phyloP scores from a whole-genome alignment of 495 filamentous ascomycete genomes.

The Trichoderma orchidacearum region DNA sequence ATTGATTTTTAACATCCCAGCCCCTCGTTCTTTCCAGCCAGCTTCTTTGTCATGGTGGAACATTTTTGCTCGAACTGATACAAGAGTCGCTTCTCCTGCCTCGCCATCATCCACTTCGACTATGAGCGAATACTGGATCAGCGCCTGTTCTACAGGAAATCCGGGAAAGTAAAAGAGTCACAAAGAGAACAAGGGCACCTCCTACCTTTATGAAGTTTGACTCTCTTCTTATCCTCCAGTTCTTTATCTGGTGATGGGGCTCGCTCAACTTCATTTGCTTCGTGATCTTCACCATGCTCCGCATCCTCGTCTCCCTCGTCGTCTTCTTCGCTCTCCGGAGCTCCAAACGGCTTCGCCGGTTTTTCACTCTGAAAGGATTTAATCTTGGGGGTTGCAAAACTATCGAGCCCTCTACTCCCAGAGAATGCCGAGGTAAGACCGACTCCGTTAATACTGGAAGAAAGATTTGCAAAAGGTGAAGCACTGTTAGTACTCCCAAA shows the following conservation, averaged over 20 bases:
- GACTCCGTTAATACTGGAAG: slow-evolving; percentile 9
- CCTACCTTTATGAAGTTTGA: slow-evolving; percentile 54
- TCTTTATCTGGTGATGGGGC: slow-evolving; percentile 22
- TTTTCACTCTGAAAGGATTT: slow-evolving; percentile 33
- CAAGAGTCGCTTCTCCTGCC: slow-evolving; percentile 57
- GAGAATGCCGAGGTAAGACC: slow-evolving; percentile 24
- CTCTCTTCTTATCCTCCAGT: slow-evolving; percentile 46
- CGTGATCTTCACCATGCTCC: slow-evolving; percentile 22
- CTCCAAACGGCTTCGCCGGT: slow-evolving; percentile 58
- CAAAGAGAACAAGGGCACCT: not conserved
- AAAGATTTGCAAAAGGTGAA: slow-evolving; percentile 26
- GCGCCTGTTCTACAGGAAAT: too few species aligned
- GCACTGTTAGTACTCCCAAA: slow-evolving; percentile 17
- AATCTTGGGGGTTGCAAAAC: slow-evolving; percentile 47
- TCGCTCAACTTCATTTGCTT: slow-evolving; percentile 31
- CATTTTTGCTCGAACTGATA: slow-evolving; percentile 59
- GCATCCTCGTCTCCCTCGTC: slow-evolving; percentile 31
- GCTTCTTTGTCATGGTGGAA: slow-evolving; percentile 44
- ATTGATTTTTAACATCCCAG: slow-evolving; percentile 75
- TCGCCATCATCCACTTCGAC: slow-evolving; percentile 49
- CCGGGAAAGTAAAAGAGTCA: slow-evolving; percentile 5
- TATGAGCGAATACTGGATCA: slow-evolving; percentile 11
- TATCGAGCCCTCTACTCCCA: slow-evolving; percentile 32
- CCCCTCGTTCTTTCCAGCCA: slow-evolving; percentile 74
- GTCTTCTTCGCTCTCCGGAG: slow-evolving; percentile 43